Percentiles rank a stretch among this genome's conserved stretches.
Evolutionary conservation across 495 filamentous ascomycete species (phyloP).

Genomic region (Rostrohypoxylon terebratum): DNA sequence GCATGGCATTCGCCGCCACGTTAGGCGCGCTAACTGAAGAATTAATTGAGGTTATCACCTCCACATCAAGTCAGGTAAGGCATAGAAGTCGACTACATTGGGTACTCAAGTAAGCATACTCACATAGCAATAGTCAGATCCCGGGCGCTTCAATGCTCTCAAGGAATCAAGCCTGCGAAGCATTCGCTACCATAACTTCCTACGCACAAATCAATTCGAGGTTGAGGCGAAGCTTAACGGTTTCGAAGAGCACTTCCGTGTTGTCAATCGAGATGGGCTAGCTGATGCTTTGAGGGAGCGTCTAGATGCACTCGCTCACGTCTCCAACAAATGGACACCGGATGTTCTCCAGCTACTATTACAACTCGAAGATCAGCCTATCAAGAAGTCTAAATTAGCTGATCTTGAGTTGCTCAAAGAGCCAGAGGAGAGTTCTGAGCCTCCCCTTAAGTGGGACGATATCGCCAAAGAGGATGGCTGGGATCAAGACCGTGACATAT

Average conservation of each 20-base stretch:
- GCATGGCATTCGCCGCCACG: slow-evolving; percentile 63
- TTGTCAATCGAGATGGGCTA: slow-evolving; percentile 80
- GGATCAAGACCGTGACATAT: slow-evolving; percentile 75
- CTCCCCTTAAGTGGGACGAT: slow-evolving; percentile 76
- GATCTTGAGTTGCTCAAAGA: slow-evolving; percentile 67
- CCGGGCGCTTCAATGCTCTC: slow-evolving; percentile 59
- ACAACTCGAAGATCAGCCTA: slow-evolving; percentile 83
- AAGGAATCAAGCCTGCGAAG: slow-evolving; percentile 64
- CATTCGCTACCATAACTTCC: slow-evolving; percentile 70
- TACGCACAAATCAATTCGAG: slow-evolving; percentile 89
- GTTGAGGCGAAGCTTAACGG: slow-evolving; percentile 78
- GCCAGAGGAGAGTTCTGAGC: slow-evolving; percentile 53
- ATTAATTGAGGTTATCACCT: slow-evolving; percentile 60
- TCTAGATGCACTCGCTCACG: slow-evolving; percentile 67
- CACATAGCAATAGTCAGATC: slow-evolving; percentile 53
- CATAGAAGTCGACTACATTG: not conserved
- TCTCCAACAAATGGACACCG: slow-evolving; percentile 71
- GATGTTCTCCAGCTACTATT: slow-evolving; percentile 85
- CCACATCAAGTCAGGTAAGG: slow-evolving; percentile 48
- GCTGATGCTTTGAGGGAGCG: slow-evolving; percentile 79
- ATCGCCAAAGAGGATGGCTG: slow-evolving; percentile 79
- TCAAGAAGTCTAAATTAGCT: slow-evolving; percentile 71
- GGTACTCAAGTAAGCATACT: slow-evolving; percentile 16
- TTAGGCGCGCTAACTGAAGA: slow-evolving; percentile 65
- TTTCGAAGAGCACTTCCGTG: slow-evolving; percentile 86